phyloP scores from a whole-genome alignment of 371 early-diverging fungal genomes.

The Mucor velutinosus region DNA sequence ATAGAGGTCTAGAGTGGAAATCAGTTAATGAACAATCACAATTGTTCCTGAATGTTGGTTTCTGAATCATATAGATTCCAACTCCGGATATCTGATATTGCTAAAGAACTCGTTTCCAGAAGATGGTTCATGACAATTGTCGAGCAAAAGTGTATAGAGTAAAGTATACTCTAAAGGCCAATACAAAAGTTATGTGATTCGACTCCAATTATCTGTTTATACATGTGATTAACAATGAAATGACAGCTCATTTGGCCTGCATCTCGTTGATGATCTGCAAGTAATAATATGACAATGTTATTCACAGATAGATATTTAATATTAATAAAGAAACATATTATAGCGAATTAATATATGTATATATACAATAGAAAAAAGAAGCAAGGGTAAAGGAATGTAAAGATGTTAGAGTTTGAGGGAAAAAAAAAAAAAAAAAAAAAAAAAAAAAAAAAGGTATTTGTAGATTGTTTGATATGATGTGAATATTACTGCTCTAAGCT shows the following conservation, averaged over 20 bases:
- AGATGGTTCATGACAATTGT: too few relatives aligned
- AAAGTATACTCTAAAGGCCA: too few relatives aligned
- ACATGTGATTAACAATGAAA: too few relatives aligned
- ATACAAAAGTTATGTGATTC: too few relatives aligned
- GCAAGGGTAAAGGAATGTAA: background rate
- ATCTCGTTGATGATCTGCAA: background rate
- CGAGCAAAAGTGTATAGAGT: too few relatives aligned
- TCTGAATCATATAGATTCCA: too few relatives aligned
- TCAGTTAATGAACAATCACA: too few relatives aligned
- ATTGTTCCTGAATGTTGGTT: too few relatives aligned
- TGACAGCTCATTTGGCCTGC: background rate
- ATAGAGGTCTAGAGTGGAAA: too few relatives aligned
- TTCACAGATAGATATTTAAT: background rate
- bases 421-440: background rate
- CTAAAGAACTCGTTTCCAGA: too few relatives aligned
- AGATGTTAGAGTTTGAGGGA: background rate
- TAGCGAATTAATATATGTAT: background rate
- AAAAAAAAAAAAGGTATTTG: slow-evolving; percentile 3
- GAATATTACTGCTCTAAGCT: background rate
- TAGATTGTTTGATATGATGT: background rate
- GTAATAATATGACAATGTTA: background rate
- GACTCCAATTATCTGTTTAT: too few relatives aligned
- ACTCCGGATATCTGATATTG: too few relatives aligned
- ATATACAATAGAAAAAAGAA: background rate
- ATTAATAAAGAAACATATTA: background rate